Percentiles rank a stretch among this genome's conserved stretches.
Evolutionary conservation across 2,329 filamentous ascomycete species (phyloP).

Genomic region (Ophidiomyces ophidiicola): DNA sequence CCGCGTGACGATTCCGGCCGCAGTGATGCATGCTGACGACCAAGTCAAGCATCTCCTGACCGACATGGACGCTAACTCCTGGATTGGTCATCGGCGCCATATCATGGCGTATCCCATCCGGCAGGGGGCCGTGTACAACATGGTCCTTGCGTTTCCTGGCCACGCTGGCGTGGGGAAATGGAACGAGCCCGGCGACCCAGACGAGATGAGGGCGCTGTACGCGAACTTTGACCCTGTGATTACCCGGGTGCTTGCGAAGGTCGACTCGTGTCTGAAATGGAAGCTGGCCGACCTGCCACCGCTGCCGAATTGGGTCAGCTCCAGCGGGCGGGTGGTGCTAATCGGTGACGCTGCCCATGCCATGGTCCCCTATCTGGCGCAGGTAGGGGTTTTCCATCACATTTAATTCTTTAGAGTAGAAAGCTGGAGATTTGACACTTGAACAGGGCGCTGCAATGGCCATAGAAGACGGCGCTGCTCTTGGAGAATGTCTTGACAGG

Average conservation of each 20-base stretch:
- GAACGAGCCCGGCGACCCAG: constrained; percentile 15
- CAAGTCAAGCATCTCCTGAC: constrained; percentile 10
- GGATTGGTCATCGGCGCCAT: constrained; percentile 22
- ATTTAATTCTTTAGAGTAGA: too few relatives aligned
- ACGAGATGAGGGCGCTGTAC: constrained; percentile 13
- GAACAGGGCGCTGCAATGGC: constrained; percentile 30
- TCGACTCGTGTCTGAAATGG: constrained; percentile 6
- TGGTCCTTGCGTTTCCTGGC: constrained; percentile 19
- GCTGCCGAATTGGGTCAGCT: constrained; percentile 20
- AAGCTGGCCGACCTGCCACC: constrained; percentile 3
- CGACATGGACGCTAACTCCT: constrained; percentile 13
- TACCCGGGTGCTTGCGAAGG: constrained; percentile 7
- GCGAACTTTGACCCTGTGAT: constrained; percentile 12
- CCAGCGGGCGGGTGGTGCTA: constrained; percentile 24
- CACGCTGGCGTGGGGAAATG: constrained; percentile 9
- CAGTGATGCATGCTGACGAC: constrained; percentile 8
- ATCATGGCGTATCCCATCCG: constrained; percentile 24
- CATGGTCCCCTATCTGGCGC: constrained; percentile 35
- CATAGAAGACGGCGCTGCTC: constrained; percentile 31
- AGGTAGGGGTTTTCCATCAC: constrained; percentile 16
- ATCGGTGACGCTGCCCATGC: constrained; percentile 35
- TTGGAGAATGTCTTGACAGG: constrained; percentile 17
- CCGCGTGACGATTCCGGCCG: constrained; percentile 9
- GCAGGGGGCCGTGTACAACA: constrained; percentile 17
- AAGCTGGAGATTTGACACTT: too few relatives aligned